Conservation (phyloP, 163 green algal genomes). For the Scenedesmus sp. region DNA sequence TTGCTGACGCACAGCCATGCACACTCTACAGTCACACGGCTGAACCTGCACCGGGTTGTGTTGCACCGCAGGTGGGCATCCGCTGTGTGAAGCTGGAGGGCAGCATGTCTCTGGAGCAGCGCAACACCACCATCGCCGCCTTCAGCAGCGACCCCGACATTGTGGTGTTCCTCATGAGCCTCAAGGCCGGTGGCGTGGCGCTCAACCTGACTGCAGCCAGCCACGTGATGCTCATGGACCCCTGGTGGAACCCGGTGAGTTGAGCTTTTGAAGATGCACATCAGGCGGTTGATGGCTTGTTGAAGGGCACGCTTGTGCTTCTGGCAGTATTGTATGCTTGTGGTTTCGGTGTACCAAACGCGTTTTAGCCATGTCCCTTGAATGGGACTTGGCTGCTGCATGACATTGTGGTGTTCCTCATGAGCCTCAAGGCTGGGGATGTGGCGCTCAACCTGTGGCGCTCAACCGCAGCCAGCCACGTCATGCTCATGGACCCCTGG, state of each 20-base stretch:
- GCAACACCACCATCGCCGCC: conserved; percentile 73
- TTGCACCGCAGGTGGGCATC: conserved; percentile 76
- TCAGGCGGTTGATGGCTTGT: too few species aligned
- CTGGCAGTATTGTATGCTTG: too few species aligned
- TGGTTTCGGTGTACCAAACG: too few species aligned
- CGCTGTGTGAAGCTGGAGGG: conserved; percentile 88
- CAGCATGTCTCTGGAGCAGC: conserved; percentile 84
- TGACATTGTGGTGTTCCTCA: conserved; percentile 87
- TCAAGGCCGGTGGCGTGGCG: conserved; percentile 96
- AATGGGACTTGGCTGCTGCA: too few species aligned
- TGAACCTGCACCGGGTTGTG: neutral
- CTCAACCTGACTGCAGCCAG: conserved; percentile 96
- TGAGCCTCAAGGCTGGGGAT: conserved; percentile 96
- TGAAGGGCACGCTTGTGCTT: too few species aligned
- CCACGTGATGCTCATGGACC: conserved; percentile 80
- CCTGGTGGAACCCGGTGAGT: conserved; percentile 30
- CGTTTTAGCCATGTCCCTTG: too few species aligned
- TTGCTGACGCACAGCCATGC: too few species aligned
- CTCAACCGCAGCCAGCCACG: conserved; percentile 81
- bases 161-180: conserved; percentile 91
- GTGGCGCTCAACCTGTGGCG: conserved; percentile 93
- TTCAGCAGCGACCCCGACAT: conserved; percentile 87
- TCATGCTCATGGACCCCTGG: conserved; percentile 78
- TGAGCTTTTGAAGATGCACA: too few species aligned
- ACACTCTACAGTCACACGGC: neutral